A percentile compares a stretch with the other conserved stretches of the same genome.
phyloP scores from a whole-genome alignment of 2,329 filamentous ascomycete genomes.

The Gliomastix tumulicola region DNA sequence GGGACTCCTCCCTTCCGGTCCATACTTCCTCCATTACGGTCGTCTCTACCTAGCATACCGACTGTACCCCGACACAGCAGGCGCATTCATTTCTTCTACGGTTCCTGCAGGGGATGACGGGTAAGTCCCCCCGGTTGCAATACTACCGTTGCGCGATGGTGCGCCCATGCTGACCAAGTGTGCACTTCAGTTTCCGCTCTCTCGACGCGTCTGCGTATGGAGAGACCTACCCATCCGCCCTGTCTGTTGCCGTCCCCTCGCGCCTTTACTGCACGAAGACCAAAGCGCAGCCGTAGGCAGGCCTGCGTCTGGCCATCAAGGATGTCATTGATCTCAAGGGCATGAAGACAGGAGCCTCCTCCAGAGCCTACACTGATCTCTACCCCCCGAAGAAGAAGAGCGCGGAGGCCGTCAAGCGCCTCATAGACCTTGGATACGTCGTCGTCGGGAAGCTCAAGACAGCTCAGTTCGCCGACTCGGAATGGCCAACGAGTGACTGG shows the following conservation, averaged over 20 bases:
- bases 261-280: background rate
- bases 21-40: background rate
- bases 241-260: background rate
- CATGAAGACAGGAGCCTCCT: background rate
- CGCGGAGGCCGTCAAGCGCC: background rate
- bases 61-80: background rate
- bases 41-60: background rate
- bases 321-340: background rate
- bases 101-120: background rate
- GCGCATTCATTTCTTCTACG: background rate
- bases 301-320: background rate
- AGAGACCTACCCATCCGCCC: background rate
- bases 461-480: conserved; percentile 1
- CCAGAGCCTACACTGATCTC: background rate
- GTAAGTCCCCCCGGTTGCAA: too few relatives aligned
- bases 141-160: too few relatives aligned
- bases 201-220: background rate
- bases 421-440: background rate
- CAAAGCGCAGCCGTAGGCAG: background rate
- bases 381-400: background rate
- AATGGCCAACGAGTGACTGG: conserved; percentile 1
- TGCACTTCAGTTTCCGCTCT: background rate
- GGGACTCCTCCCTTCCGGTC: background rate
- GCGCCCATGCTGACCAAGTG: background rate
- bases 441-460: background rate